Percentiles rank a stretch among this genome's conserved stretches.
Evolutionary conservation across 2,329 filamentous ascomycete species (phyloP).

Genomic region (Dactylellina sp.): DNA sequence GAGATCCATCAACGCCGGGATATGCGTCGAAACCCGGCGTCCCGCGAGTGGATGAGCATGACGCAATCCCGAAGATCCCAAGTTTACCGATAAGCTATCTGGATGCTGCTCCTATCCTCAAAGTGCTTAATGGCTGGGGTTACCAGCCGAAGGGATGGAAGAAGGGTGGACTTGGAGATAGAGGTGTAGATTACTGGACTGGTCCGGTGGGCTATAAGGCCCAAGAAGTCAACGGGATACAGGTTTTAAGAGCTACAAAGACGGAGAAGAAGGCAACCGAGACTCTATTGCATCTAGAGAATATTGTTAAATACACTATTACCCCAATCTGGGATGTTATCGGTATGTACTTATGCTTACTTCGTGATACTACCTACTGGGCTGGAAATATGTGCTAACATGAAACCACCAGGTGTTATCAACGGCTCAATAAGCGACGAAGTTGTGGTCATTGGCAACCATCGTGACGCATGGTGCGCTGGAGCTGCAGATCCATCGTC

Average conservation of each 20-base stretch:
- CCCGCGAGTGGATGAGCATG: slow-evolving; percentile 68
- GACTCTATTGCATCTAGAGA: slow-evolving; percentile 45
- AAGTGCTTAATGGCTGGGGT: slow-evolving; percentile 76
- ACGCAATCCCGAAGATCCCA: slow-evolving; percentile 80
- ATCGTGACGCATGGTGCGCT: slow-evolving; percentile 91
- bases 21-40: slow-evolving; percentile 79
- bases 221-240: slow-evolving; percentile 82
- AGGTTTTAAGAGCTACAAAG: slow-evolving; percentile 86
- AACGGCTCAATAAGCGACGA: slow-evolving; percentile 87
- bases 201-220: slow-evolving; percentile 73
- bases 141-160: slow-evolving; percentile 81
- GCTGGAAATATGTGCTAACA: too few species aligned
- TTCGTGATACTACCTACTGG: background rate
- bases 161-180: slow-evolving; percentile 78
- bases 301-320: slow-evolving; percentile 31
- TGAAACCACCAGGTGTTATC: slow-evolving; percentile 79
- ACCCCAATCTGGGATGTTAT: slow-evolving; percentile 54
- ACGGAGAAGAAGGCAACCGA: slow-evolving; percentile 82
- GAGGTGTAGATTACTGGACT: slow-evolving; percentile 79
- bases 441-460: slow-evolving; percentile 89
- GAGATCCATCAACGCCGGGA: slow-evolving; percentile 90
- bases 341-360: slow-evolving; percentile 4
- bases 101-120: slow-evolving; percentile 84
- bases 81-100: slow-evolving; percentile 83
- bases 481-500: slow-evolving; percentile 84